Percentiles rank a stretch among this genome's conserved stretches.
Evolutionary conservation across 768 basidiomycete species (phyloP).

Genomic region (Pseudohyphozyma bogoriensis): DNA sequence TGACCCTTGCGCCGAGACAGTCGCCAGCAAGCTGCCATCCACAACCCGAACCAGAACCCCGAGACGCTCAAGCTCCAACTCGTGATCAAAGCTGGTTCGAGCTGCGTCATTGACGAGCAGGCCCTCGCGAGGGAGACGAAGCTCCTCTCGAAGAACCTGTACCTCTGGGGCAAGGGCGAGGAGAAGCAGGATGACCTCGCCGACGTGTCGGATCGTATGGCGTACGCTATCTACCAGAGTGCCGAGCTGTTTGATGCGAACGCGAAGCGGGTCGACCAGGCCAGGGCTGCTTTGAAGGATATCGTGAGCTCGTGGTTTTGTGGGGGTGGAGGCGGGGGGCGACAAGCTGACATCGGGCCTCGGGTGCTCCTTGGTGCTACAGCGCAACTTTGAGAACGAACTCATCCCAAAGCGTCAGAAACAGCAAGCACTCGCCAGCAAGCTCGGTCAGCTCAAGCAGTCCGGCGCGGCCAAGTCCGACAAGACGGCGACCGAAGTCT

Average conservation of each 20-base stretch:
- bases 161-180: conserved; percentile 12
- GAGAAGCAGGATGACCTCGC: conserved; percentile 11
- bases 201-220: conserved; percentile 29
- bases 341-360: not conserved
- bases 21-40: not conserved
- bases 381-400: conserved; percentile 33
- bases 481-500: conserved; percentile 1
- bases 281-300: conserved; percentile 26
- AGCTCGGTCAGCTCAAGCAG: not conserved
- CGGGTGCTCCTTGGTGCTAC: not conserved
- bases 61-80: conserved; percentile 27
- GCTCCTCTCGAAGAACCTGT: conserved; percentile 16
- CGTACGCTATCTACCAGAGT: conserved; percentile 18
- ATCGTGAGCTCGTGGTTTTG: conserved; percentile 15
- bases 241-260: conserved; percentile 22
- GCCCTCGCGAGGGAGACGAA: conserved; percentile 18
- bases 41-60: not conserved
- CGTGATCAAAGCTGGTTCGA: conserved; percentile 16
- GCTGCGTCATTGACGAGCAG: conserved; percentile 9
- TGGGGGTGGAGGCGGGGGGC: not conserved
- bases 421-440: conserved; percentile 4
- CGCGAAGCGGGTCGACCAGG: conserved; percentile 13
- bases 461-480: conserved; percentile 2
- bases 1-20: no score
- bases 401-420: conserved; percentile 20